These are phyloP conservation scores for Radiomyces spectabilis DNA, from an alignment of 192 early-diverging fungal species.

Conservation along the genomic window DNA sequence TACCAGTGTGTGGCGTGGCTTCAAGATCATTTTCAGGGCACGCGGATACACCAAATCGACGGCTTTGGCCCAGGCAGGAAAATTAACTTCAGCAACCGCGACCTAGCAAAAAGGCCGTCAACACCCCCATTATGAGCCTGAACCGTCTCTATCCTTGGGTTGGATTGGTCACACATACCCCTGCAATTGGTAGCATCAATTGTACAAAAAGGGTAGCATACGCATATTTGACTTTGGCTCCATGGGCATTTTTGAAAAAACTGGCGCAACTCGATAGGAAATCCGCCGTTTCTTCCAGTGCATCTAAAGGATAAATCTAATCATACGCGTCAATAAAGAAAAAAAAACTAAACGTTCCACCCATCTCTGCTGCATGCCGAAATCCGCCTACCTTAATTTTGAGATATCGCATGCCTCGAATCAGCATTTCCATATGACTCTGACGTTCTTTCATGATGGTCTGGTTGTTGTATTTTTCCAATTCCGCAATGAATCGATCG, in stretches of 20 bases:
- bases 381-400: constrained; percentile 63
- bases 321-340: background rate
- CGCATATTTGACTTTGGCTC: constrained; percentile 78
- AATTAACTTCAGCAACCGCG: constrained; percentile 88
- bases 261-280: constrained; percentile 87
- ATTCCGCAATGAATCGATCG: constrained; percentile 86
- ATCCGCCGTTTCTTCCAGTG: constrained; percentile 90
- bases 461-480: constrained; percentile 65
- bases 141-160: too few species aligned
- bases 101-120: constrained; percentile 38
- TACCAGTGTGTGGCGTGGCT: constrained; percentile 69
- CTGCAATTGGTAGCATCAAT: constrained; percentile 85
- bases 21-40: constrained; percentile 84
- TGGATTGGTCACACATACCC: too few species aligned
- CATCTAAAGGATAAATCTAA: constrained; percentile 87
- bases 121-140: too few species aligned
- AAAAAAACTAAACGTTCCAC: too few species aligned
- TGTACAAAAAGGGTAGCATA: constrained; percentile 88
- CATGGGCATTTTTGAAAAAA: constrained; percentile 80
- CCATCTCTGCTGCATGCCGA: too few species aligned
- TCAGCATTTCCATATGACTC: constrained; percentile 75
- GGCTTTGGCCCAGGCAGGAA: constrained; percentile 88
- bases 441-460: constrained; percentile 57
- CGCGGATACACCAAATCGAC: constrained; percentile 87
- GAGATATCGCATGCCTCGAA: constrained; percentile 86